Evolutionary conservation across 2,329 filamentous ascomycete species (phyloP).

Genomic region (Aschersonia sp.): DNA sequence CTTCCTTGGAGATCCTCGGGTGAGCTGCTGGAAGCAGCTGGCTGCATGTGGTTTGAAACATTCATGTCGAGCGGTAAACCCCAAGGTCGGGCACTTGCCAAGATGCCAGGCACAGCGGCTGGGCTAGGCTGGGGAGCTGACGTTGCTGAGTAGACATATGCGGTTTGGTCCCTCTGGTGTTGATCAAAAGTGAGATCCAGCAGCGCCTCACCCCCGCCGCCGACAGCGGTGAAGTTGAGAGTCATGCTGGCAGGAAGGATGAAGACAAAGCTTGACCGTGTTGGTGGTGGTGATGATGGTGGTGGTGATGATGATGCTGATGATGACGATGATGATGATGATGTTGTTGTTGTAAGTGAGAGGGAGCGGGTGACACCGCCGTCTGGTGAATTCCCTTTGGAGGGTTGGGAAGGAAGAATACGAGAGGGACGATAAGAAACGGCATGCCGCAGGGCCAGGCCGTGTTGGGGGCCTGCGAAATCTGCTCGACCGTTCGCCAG

Average conservation of each 20-base stretch:
- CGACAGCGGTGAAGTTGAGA: conserved; percentile 41
- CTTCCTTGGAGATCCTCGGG: conserved; percentile 33
- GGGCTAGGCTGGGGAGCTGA: conserved; percentile 15
- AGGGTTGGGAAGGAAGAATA: not conserved
- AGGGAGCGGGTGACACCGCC: conserved; percentile 27
- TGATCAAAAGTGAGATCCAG: conserved; percentile 47
- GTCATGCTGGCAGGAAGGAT: conserved; percentile 27
- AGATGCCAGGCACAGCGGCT: conserved; percentile 17
- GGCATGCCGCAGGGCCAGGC: conserved; percentile 2
- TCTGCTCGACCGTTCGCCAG: conserved; percentile 1
- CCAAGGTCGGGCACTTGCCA: conserved; percentile 28
- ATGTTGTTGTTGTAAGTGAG: conserved; percentile 22
- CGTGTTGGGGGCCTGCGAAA: conserved; percentile 3
- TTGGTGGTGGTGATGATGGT: not conserved
- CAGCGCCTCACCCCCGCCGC: conserved; percentile 41
- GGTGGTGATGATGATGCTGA: conserved; percentile 3
- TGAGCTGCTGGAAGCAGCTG: conserved; percentile 29
- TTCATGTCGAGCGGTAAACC: conserved; percentile 38
- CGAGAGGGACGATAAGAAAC: conserved; percentile 1
- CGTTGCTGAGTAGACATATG: conserved; percentile 15
- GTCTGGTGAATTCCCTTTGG: conserved; percentile 21
- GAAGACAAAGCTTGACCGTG: too few species aligned
- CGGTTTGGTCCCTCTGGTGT: conserved; percentile 39
- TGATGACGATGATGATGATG: conserved; percentile 15
- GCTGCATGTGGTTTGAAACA: conserved; percentile 24